Percentiles rank a stretch among this genome's conserved stretches.
phyloP scores from a whole-genome alignment of 2,329 filamentous ascomycete genomes.

The Magnaporthales sp. region DNA sequence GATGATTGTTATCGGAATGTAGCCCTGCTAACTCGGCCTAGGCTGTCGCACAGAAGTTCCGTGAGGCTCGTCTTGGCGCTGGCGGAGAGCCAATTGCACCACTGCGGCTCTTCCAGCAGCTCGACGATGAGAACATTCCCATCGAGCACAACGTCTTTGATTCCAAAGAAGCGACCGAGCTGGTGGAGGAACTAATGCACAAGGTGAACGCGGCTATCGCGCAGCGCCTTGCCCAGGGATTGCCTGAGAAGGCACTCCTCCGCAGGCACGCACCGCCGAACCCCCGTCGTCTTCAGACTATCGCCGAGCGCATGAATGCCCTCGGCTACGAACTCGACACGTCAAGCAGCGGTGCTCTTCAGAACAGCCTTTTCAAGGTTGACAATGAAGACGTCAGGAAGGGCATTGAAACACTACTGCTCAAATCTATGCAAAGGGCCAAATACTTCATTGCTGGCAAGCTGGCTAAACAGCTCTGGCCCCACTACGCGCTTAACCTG shows the following conservation, averaged over 20 bases:
- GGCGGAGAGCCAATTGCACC: constrained; percentile 73
- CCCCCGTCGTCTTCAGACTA: constrained; percentile 77
- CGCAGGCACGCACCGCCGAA: constrained; percentile 82
- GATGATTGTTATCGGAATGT: not conserved
- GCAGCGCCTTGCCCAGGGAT: constrained; percentile 65
- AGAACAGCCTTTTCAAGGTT: constrained; percentile 92
- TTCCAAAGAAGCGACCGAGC: constrained; percentile 78
- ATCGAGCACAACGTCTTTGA: constrained; percentile 96
- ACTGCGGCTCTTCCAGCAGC: constrained; percentile 80
- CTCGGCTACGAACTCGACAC: constrained; percentile 87
- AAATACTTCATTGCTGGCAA: constrained; percentile 90
- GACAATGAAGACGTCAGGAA: constrained; percentile 84
- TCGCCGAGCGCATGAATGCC: constrained; percentile 86
- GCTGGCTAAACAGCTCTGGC: constrained; percentile 65
- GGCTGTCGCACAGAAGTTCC: constrained; percentile 81
- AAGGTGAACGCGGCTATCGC: constrained; percentile 88
- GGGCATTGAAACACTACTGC: constrained; percentile 92
- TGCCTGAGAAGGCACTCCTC: constrained; percentile 88
- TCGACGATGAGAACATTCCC: constrained; percentile 96
- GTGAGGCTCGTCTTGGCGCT: constrained; percentile 75
- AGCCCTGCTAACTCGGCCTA: constrained; percentile 21
- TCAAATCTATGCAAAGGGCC: constrained; percentile 93
- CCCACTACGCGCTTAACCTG: constrained; percentile 87
- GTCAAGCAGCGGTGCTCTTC: constrained; percentile 79
- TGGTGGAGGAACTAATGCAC: constrained; percentile 91